Evolutionary conservation across 2,329 filamentous ascomycete species (phyloP).

Genomic region (Pyricularia sp.): DNA sequence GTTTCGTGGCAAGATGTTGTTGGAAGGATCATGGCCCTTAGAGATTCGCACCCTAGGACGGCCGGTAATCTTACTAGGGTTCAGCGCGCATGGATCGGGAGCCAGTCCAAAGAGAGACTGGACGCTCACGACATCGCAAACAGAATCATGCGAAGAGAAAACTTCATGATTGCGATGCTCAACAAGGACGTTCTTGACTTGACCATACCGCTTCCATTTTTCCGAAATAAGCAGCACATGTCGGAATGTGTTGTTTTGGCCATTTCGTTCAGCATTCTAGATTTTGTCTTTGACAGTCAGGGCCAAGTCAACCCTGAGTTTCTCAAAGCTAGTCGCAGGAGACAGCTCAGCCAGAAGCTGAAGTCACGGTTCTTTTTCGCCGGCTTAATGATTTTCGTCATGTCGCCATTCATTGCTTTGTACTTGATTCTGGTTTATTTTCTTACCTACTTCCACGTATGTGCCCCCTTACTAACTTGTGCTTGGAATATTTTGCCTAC

Average conservation of each 20-base stretch:
- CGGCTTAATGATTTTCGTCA: slow-evolving; percentile 76
- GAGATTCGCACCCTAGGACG: slow-evolving; percentile 81
- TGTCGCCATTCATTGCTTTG: slow-evolving; percentile 78
- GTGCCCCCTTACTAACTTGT: slow-evolving; percentile 15
- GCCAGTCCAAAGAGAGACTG: slow-evolving; percentile 85
- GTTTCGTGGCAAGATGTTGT: slow-evolving; percentile 92
- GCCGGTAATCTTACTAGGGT: slow-evolving; percentile 43
- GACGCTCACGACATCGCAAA: slow-evolving; percentile 98
- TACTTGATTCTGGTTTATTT: slow-evolving; percentile 86
- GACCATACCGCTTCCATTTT: slow-evolving; percentile 74
- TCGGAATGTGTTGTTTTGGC: slow-evolving; percentile 91
- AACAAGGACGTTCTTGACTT: slow-evolving; percentile 94
- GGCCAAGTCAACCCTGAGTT: slow-evolving; percentile 84
- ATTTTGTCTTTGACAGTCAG: slow-evolving; percentile 85
- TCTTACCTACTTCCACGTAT: slow-evolving; percentile 85
- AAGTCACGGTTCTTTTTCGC: slow-evolving; percentile 71
- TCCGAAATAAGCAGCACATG: slow-evolving; percentile 71
- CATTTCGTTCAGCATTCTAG: slow-evolving; percentile 78
- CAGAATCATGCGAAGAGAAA: slow-evolving; percentile 89
- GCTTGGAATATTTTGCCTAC: background rate
- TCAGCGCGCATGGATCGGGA: slow-evolving; percentile 55
- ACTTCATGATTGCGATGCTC: slow-evolving; percentile 92
- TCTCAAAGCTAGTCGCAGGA: slow-evolving; percentile 72
- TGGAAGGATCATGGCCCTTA: slow-evolving; percentile 70
- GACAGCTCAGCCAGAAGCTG: slow-evolving; percentile 68